Percentiles rank a stretch among this genome's conserved stretches.
Conservation (phyloP, 2,329 filamentous ascomycete species). For the Pseudocercospora crystallina region DNA sequence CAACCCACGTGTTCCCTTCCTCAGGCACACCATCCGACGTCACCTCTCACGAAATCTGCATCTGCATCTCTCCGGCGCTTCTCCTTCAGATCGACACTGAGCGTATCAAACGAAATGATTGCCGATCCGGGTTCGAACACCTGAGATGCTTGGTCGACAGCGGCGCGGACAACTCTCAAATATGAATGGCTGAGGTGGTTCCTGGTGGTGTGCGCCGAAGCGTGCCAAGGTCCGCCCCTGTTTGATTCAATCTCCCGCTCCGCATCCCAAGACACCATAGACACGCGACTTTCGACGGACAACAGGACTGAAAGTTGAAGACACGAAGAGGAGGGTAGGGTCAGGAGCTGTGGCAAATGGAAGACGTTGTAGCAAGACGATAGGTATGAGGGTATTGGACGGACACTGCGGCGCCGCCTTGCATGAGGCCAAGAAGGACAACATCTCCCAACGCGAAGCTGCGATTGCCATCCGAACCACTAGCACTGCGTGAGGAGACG, state of each 20-base stretch:
- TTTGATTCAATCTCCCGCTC: too few relatives aligned
- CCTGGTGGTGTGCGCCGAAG: too few relatives aligned
- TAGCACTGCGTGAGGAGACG: not conserved
- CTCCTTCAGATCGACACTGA: not conserved
- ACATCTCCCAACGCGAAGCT: not conserved
- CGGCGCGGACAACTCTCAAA: not conserved
- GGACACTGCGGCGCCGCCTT: not conserved
- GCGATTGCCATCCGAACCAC: not conserved
- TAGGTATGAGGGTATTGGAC: not conserved
- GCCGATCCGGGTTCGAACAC: not conserved
- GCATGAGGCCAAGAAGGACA: not conserved
- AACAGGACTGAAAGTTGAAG: not conserved
- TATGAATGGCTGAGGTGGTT: not conserved
- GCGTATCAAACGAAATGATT: constrained; percentile 4
- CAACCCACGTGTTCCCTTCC: too few relatives aligned
- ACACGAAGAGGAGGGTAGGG: not conserved
- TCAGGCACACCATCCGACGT: too few relatives aligned
- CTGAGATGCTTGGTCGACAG: not conserved
- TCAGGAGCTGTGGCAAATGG: not conserved
- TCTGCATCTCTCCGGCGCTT: too few relatives aligned
- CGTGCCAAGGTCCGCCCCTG: constrained; percentile 2
- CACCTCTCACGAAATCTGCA: too few relatives aligned
- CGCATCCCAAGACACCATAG: not conserved
- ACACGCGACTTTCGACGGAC: not conserved
- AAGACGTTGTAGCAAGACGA: not conserved